Conservation (phyloP, 1,139 yeast genomes). For the Candida sp. region DNA sequence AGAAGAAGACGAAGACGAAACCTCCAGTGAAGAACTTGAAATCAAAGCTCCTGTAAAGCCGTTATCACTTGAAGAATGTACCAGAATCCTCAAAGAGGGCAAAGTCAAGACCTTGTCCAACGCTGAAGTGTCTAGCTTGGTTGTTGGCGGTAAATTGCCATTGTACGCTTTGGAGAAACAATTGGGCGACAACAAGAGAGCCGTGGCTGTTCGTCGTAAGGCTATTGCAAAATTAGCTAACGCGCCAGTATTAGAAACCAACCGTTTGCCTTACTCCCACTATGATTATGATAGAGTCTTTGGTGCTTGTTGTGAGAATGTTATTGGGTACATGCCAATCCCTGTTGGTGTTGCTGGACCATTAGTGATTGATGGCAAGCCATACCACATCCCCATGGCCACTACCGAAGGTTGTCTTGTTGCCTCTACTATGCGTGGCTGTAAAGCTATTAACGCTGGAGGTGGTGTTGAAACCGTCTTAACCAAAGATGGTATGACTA, state of each 20-base stretch:
- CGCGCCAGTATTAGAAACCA: constrained; percentile 78
- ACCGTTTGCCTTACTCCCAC: constrained; percentile 75
- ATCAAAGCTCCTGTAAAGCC: constrained; percentile 25
- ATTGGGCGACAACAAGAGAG: constrained; percentile 85
- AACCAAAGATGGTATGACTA: constrained; percentile 98
- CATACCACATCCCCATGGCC: constrained; percentile 97
- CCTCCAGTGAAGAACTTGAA: constrained; percentile 25
- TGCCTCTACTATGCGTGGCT: constrained; percentile 99
- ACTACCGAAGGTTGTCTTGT: constrained; percentile 99
- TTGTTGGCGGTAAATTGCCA: constrained; percentile 80
- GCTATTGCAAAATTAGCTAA: constrained; percentile 85
- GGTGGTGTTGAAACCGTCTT: constrained; percentile 95
- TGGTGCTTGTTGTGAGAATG: constrained; percentile 99
- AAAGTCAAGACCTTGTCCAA: constrained; percentile 66
- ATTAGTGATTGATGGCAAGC: constrained; percentile 81
- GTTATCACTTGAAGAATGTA: constrained; percentile 64
- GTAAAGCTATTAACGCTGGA: constrained; percentile 97
- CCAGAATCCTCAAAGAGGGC: constrained; percentile 70
- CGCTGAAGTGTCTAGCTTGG: constrained; percentile 76
- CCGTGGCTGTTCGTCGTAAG: constrained; percentile 90
- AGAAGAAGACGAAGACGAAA: constrained; percentile 12
- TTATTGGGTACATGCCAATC: constrained; percentile 93
- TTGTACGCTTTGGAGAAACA: constrained; percentile 94
- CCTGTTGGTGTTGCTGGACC: constrained; percentile 99
- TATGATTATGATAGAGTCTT: constrained; percentile 96